Evolutionary conservation across 768 basidiomycete genomes (phyloP), one percentile per base, ranked within the genome.

Genomic region (Coprinopsis strossmayeri): DNA sequence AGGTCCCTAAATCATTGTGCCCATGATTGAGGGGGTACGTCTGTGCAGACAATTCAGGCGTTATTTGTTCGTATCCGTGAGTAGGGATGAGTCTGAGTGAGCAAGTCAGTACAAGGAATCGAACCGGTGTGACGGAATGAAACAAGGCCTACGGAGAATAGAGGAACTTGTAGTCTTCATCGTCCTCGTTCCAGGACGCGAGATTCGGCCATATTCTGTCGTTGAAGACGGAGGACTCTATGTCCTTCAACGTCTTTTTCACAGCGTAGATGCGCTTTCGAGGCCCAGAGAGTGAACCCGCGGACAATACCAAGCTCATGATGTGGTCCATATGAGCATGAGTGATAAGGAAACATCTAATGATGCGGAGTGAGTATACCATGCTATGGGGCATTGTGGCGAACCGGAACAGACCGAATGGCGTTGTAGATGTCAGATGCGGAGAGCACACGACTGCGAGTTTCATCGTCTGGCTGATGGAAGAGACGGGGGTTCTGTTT

Each of bases 311-410:
- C 24, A 96, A 73, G 34, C 90, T 82, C 52, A 77, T 79, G 56
- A 91, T 76, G 63, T 98, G 94, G 66, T 98, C 94, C 23, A 97
- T 67, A 64, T 98, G 94, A 0, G 88, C 84, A 60, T 95, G 93
- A 3, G 88, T 87, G 56, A 96, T 71, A 51, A 94, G 72, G 59
- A 87, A 95, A 55, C 82, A 88, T 53, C 91, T 93, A 59, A 20
- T 53, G 35, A 50, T 25, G 30, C 4, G 23, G 42, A 12, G 18
- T 35, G 17, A 38, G 32, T 46, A 39, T 24, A 44, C 52, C 46
- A 24, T 51, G 37, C 42, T 28, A 49, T 25, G 20, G 25, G 12
- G 25, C 27, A 30, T 34, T 27, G 9, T n/a, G 39, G 32, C n/a
- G 26, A 30, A 25, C 17, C 23, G 48, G 4, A 21, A 45, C 71